Evolutionary conservation across 371 early-diverging fungal species (phyloP), one percentile per base, ranked within the genome.

Genomic region (Mortierella sp.): DNA sequence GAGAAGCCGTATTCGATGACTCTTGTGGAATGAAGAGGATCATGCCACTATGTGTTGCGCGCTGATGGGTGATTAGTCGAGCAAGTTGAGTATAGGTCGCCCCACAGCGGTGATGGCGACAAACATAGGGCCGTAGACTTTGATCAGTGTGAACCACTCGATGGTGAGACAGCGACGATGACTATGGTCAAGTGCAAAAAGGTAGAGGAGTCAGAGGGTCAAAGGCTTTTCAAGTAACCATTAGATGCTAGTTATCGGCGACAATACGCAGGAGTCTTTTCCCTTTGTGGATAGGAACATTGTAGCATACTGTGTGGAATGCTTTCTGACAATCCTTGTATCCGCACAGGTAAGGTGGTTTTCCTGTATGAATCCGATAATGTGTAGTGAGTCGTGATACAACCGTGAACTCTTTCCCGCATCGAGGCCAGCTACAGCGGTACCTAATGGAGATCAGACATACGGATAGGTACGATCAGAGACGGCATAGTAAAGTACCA

Each of bases 71-170:
- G 51, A 76, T 76, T 29, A 76, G 34, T 27, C 77, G 54, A 9
- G 77, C 77, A 25, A 76, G 54, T 44, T 76, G 77, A 47, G 77
- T 76, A 69, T 76, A 76, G n/a, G 77, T 76, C 17, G 77, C 77
- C 34, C 77, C 77, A 47, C 77, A 76, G 44, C 77, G 77, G 56
- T 76, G 68, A 49, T 76, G 77, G 34, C 65, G 69, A 60, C 77
- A 76, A 28, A 76, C 55, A 40, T 76, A 76, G 2, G 77, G 77
- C 13, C 77, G 69, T 24, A 76, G 45, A 13, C 65, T 57, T 25
- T 76, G 77, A 37, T 76, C 77, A 10, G 77, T 69, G 54, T 76
- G 77, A 24, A 76, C 77, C 14, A 76, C 77, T 8, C 77, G 69
- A 54, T 76, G 77, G 50, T 76, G 77, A 19, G 77, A 76, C 54